These are phyloP conservation scores for Cucurbita argyrosperma DNA, from an alignment of 306 rosid species.

Conservation along the genomic window DNA sequence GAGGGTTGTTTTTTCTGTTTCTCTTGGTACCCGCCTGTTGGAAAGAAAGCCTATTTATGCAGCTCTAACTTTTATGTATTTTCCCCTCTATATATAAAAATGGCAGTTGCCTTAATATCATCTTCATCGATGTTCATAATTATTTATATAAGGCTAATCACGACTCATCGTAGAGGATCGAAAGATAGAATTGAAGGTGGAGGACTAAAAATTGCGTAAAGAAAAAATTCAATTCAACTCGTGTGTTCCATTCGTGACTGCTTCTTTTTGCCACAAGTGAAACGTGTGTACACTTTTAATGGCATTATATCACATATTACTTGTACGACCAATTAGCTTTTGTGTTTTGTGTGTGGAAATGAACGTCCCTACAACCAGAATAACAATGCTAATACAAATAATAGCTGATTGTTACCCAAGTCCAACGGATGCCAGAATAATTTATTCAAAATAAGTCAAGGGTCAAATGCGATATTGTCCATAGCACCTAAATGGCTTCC, in stretches of 20 bases:
- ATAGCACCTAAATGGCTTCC: slow-evolving; percentile 37
- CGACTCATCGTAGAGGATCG: no score
- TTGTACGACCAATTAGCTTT: not conserved
- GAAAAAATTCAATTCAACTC: no score
- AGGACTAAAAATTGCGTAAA: no score
- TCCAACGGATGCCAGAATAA: no score
- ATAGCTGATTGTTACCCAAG: not conserved
- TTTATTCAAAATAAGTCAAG: not conserved
- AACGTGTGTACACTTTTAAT: no score
- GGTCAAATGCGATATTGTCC: not conserved
- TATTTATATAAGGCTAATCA: no score
- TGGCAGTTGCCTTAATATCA: not conserved
- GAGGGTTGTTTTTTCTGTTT: not conserved
- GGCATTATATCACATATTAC: not conserved
- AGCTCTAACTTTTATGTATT: no score
- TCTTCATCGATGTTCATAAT: no score
- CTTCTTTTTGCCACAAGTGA: no score
- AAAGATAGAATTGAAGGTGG: no score
- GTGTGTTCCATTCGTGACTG: no score
- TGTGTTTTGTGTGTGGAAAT: not conserved
- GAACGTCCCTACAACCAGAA: not conserved
- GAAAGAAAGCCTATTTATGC: not conserved
- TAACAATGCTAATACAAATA: not conserved
- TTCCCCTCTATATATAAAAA: not conserved
- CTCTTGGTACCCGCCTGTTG: not conserved